Percentiles rank a stretch among this genome's conserved stretches.
phyloP scores from a whole-genome alignment of 2,329 filamentous ascomycete species.

The Colletotrichum costaricense region DNA sequence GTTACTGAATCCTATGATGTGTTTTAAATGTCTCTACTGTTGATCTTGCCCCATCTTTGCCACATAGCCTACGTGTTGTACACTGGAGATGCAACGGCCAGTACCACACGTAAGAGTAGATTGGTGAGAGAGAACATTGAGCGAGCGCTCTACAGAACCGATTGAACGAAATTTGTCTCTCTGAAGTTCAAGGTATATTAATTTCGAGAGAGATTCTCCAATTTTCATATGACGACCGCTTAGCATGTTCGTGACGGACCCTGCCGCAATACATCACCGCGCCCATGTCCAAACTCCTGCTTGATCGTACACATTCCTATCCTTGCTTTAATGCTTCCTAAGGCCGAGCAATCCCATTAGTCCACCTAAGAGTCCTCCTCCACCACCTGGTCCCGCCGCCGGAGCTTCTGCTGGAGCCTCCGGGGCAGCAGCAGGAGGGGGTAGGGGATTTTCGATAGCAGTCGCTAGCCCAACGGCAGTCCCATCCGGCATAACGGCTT shows the following conservation, averaged over 20 bases:
- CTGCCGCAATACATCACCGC: slow-evolving; percentile 20
- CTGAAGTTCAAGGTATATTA: too few species aligned
- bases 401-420: background rate
- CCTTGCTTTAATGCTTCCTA: background rate
- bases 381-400: background rate
- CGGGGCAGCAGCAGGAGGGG: background rate
- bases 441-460: background rate
- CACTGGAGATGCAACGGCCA: too few species aligned
- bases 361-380: background rate
- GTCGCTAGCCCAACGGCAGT: background rate
- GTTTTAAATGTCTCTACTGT: too few species aligned
- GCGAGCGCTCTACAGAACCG: too few species aligned
- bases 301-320: background rate
- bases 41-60: too few species aligned
- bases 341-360: background rate
- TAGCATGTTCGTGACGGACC: slow-evolving; percentile 15
- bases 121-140: too few species aligned
- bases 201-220: background rate
- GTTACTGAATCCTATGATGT: too few species aligned
- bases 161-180: too few species aligned
- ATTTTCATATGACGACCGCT: background rate
- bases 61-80: too few species aligned
- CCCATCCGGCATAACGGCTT: background rate
- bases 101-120: too few species aligned
- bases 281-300: slow-evolving; percentile 2